phyloP scores from a whole-genome alignment of 495 filamentous ascomycete genomes.

The Acidiella bohemica region DNA sequence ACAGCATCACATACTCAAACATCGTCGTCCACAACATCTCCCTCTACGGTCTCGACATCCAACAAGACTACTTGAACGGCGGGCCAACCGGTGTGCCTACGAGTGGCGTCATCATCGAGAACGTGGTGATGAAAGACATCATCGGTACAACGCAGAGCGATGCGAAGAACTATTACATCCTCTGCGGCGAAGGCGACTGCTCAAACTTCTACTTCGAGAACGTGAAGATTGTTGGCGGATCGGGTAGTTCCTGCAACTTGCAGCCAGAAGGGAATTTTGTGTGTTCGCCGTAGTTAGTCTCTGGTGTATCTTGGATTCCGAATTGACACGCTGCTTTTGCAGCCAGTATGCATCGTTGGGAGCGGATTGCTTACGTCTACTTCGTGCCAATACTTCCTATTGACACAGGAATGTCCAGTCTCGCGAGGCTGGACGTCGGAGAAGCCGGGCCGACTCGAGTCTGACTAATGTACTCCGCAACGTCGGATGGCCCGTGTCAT shows the following conservation, averaged over 20 bases:
- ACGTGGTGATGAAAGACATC: conserved; percentile 36
- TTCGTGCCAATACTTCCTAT: no score
- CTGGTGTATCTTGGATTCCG: background rate
- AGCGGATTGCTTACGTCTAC: no score
- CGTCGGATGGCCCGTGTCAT: no score
- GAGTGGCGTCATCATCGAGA: conserved; percentile 48
- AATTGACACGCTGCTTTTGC: background rate
- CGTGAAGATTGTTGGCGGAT: conserved; percentile 31
- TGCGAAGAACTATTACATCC: conserved; percentile 34
- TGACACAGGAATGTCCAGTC: no score
- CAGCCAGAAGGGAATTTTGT: conserved; percentile 13
- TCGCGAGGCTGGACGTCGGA: no score
- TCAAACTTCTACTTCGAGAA: conserved; percentile 31
- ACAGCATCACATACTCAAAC: conserved; percentile 44
- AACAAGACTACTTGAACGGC: conserved; percentile 59
- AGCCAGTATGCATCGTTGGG: no score
- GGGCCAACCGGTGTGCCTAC: conserved; percentile 45
- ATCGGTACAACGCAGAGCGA: conserved; percentile 30
- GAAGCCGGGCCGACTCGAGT: no score
- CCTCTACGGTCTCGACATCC: conserved; percentile 50
- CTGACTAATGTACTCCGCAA: background rate
- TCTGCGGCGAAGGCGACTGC: conserved; percentile 37
- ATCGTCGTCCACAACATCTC: conserved; percentile 44
- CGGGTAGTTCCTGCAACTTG: conserved; percentile 31
- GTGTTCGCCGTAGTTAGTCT: conserved; percentile 7